Evolutionary conservation across 1,139 yeast genomes (phyloP).

Genomic region (Saccharomyces hybrid): DNA sequence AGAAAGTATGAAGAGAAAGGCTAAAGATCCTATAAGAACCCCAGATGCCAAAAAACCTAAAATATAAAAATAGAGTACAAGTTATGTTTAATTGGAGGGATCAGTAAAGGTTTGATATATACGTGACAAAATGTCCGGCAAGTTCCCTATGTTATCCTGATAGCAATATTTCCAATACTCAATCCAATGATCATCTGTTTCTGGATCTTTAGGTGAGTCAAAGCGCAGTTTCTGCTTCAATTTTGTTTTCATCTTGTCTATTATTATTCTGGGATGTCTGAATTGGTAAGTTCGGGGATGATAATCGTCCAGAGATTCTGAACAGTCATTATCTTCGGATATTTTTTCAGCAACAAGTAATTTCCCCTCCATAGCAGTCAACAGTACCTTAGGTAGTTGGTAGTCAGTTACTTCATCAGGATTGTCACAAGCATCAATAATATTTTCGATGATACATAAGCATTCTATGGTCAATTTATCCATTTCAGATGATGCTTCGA

Average conservation of each 20-base stretch:
- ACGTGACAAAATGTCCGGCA: background rate
- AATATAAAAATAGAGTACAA: background rate
- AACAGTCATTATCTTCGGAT: constrained; percentile 10
- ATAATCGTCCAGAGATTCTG: background rate
- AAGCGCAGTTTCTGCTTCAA: background rate
- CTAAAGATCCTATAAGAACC: constrained; percentile 8
- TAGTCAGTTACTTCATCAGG: constrained; percentile 1
- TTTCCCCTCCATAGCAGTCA: constrained; percentile 8
- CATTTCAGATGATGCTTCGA: background rate
- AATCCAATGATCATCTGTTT: constrained; percentile 8
- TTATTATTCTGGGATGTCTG: constrained; percentile 7
- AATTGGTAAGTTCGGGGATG: constrained; percentile 8
- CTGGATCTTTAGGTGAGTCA: background rate
- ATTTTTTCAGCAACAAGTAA: constrained; percentile 13
- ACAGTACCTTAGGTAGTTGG: constrained; percentile 12
- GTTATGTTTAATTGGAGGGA: background rate
- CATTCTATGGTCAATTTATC: constrained; percentile 8
- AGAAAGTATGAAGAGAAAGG: constrained; percentile 20
- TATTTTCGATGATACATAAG: constrained; percentile 5
- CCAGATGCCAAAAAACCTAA: constrained; percentile 4
- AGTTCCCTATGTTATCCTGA: constrained; percentile 8
- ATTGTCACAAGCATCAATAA: constrained; percentile 9
- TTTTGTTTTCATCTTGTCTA: constrained; percentile 1
- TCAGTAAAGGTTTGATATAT: background rate
- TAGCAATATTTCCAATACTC: constrained; percentile 14